Evolutionary conservation across 805 yeast genomes (phyloP).

Genomic region (Saccharomycopsis microspora): DNA sequence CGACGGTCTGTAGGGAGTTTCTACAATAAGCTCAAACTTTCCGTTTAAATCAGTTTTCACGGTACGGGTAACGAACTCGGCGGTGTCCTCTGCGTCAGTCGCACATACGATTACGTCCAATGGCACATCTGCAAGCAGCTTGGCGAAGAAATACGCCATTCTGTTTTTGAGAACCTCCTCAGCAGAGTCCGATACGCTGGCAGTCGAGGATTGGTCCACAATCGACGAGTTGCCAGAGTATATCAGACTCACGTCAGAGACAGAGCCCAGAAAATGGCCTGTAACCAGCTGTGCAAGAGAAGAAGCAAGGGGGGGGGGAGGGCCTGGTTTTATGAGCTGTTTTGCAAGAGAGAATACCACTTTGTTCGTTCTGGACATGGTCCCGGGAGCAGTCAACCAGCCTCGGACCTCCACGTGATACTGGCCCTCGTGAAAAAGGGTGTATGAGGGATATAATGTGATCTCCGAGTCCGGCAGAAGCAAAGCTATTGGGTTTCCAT

Average conservation of each 20-base stretch:
- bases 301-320: constrained; percentile 6
- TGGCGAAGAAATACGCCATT: constrained; percentile 57
- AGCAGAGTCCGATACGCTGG: constrained; percentile 4
- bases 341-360: constrained; percentile 57
- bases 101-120: constrained; percentile 47
- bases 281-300: constrained; percentile 12
- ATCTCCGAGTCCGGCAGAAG: constrained; percentile 39
- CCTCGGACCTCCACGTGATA: constrained; percentile 61
- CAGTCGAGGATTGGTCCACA: not conserved
- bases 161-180: constrained; percentile 52
- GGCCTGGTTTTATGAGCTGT: constrained; percentile 40
- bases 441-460: constrained; percentile 48
- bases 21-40: constrained; percentile 42
- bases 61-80: constrained; percentile 22
- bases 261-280: constrained; percentile 11
- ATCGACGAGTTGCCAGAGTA: not conserved
- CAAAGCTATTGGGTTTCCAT: not conserved
- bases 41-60: constrained; percentile 57
- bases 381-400: constrained; percentile 60
- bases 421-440: constrained; percentile 24
- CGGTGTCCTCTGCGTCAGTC: constrained; percentile 20
- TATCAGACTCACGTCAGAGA: not conserved
- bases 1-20: constrained; percentile 51
- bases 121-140: constrained; percentile 48
- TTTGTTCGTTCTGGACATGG: constrained; percentile 58